Conservation (phyloP, 2,329 filamentous ascomycete species). For the Xylariaceae sp. region DNA sequence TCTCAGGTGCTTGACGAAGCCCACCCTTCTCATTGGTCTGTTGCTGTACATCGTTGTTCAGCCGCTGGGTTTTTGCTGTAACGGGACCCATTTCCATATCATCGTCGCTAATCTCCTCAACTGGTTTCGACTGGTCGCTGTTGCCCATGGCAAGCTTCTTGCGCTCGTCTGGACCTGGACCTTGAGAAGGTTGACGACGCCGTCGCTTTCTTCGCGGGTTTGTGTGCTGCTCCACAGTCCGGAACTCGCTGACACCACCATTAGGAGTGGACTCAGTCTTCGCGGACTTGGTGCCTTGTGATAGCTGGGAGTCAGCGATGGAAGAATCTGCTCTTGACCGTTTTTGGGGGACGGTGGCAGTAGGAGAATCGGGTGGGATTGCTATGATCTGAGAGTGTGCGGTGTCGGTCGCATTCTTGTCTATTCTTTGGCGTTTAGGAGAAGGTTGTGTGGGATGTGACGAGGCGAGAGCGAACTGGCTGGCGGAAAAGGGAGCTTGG, state of each 20-base stretch:
- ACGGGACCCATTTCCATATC: slow-evolving; percentile 12
- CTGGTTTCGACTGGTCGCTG: neutral
- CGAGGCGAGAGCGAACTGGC: neutral
- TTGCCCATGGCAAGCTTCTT: no score
- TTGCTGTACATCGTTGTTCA: no score
- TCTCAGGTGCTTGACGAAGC: no score
- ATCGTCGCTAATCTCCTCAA: slow-evolving; percentile 8
- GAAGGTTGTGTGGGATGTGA: slow-evolving; percentile 13
- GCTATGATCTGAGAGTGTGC: slow-evolving; percentile 18
- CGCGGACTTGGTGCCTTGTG: no score
- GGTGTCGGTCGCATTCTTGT: slow-evolving; percentile 2
- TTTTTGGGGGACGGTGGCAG: slow-evolving; percentile 14
- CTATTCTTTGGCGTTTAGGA: slow-evolving; percentile 23
- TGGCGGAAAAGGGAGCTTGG: slow-evolving; percentile 6
- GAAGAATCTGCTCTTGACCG: slow-evolving; percentile 19
- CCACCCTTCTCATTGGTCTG: no score
- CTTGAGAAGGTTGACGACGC: neutral
- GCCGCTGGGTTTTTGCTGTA: no score
- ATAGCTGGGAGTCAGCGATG: slow-evolving; percentile 19
- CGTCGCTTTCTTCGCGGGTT: slow-evolving; percentile 1
- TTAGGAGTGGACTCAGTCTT: no score
- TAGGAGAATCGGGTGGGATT: neutral
- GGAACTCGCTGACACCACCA: slow-evolving; percentile 10
- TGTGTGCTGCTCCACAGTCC: neutral
- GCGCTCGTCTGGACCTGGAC: neutral